Evolutionary conservation across 352 stramenopile genomes (phyloP).

Genomic region (Phytophthora sojae): DNA sequence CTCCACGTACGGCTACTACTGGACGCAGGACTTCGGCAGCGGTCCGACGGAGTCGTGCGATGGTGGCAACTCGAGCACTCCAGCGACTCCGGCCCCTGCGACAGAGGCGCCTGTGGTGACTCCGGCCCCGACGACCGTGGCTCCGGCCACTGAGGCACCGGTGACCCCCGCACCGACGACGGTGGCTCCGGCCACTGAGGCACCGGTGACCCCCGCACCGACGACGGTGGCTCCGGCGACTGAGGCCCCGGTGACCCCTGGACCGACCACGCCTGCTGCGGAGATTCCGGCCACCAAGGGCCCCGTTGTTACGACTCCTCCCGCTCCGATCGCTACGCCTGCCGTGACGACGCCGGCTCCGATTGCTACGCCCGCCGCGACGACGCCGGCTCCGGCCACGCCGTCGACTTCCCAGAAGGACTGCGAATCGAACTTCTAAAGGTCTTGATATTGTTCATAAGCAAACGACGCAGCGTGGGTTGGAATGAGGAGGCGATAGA

Average conservation of each 20-base stretch:
- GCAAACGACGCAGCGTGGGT: conserved; percentile 16
- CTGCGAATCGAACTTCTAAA: conserved; percentile 40
- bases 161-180: too few species aligned
- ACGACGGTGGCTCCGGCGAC: conserved; percentile 9
- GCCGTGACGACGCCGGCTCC: conserved; percentile 20
- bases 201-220: too few species aligned
- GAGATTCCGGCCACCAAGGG: background rate
- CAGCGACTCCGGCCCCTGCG: too few species aligned
- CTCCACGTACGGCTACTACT: conserved; percentile 47
- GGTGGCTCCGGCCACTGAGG: too few species aligned
- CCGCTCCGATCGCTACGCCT: conserved; percentile 10
- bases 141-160: too few species aligned
- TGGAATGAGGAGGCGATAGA: conserved; percentile 2
- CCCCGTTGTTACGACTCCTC: background rate
- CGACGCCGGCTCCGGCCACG: conserved; percentile 16
- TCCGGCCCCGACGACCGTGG: conserved; percentile 5
- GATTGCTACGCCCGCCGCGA: conserved; percentile 11
- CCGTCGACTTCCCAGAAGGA: conserved; percentile 29
- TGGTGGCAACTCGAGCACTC: background rate
- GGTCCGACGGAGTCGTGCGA: conserved; percentile 39
- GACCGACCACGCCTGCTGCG: conserved; percentile 2
- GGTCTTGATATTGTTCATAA: conserved; percentile 12
- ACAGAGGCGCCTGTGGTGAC: conserved; percentile 17
- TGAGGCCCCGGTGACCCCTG: conserved; percentile 4
- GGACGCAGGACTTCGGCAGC: conserved; percentile 57